Evolutionary conservation across 2,329 filamentous ascomycete genomes (phyloP).

Genomic region (Alternaria longipes): DNA sequence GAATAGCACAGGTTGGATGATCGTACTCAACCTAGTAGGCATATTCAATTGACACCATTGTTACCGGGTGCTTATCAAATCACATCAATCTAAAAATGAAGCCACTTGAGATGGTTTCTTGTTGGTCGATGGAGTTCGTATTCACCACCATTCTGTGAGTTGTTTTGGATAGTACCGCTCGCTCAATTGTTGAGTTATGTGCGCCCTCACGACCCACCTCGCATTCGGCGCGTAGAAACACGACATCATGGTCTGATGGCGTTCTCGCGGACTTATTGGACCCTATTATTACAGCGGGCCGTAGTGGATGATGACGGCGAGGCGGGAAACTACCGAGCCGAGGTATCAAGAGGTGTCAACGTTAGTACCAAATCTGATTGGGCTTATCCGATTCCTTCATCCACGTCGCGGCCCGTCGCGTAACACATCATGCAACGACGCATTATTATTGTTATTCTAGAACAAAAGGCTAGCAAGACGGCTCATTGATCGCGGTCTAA

Average conservation of each 20-base stretch:
- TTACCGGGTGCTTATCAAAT: background rate
- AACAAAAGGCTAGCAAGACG: background rate
- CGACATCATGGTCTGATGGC: background rate
- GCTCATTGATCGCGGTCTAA: background rate
- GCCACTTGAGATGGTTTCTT: background rate
- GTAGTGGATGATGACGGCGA: background rate
- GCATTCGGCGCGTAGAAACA: background rate
- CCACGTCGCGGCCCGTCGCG: conserved; percentile 10
- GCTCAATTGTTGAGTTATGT: background rate
- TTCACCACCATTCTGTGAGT: background rate
- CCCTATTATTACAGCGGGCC: conserved; percentile 2
- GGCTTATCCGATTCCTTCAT: background rate
- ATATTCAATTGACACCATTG: background rate
- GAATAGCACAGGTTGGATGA: background rate
- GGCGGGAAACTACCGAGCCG: background rate
- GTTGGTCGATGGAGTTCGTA: background rate
- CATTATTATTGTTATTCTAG: background rate
- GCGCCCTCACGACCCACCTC: background rate
- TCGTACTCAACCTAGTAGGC: background rate
- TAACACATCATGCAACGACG: background rate
- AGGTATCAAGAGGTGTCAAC: background rate
- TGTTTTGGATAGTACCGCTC: background rate
- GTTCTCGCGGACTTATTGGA: background rate
- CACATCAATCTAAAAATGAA: background rate
- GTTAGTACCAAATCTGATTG: background rate